These are phyloP conservation scores for Rubia yunnanensis DNA, from an alignment of 257 asterid genomes.

Conservation along the genomic window DNA sequence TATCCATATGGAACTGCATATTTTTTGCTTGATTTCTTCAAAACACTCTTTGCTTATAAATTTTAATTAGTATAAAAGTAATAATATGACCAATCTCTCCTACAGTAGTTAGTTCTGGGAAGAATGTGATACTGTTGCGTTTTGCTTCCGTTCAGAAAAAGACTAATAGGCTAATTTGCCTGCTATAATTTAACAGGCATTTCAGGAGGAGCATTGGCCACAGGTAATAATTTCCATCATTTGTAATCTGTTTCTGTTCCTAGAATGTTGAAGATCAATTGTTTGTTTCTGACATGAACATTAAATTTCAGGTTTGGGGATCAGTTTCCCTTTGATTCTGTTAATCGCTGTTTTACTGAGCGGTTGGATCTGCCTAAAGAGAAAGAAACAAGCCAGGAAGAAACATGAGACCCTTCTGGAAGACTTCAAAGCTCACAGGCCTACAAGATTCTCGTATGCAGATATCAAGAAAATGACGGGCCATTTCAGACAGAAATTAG, in stretches of 20 bases:
- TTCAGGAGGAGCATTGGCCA: not conserved
- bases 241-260: not conserved
- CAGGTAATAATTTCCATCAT: not conserved
- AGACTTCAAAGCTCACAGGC: constrained; percentile 57
- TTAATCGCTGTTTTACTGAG: not conserved
- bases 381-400: constrained; percentile 26
- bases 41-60: too few relatives aligned
- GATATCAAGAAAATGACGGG: constrained; percentile 49
- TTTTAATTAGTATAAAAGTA: too few relatives aligned
- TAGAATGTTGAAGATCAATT: not conserved
- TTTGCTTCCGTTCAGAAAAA: not conserved
- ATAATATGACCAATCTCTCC: too few relatives aligned
- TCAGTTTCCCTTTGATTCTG: constrained; percentile 7
- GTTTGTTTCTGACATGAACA: not conserved
- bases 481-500: constrained; percentile 38
- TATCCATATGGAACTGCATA: too few relatives aligned
- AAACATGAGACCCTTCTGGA: constrained; percentile 41
- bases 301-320: constrained; percentile 21
- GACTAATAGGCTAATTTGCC: not conserved
- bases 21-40: too few relatives aligned
- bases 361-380: constrained; percentile 4
- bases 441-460: constrained; percentile 46
- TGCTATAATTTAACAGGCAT: not conserved
- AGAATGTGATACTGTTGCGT: too few relatives aligned
- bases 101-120: too few relatives aligned